A percentile compares a stretch with the other conserved stretches of the same genome.
These are phyloP conservation scores for Saccharum spontaneum DNA, from an alignment of 176 grass and related monocot genomes.

Conservation along the genomic window DNA sequence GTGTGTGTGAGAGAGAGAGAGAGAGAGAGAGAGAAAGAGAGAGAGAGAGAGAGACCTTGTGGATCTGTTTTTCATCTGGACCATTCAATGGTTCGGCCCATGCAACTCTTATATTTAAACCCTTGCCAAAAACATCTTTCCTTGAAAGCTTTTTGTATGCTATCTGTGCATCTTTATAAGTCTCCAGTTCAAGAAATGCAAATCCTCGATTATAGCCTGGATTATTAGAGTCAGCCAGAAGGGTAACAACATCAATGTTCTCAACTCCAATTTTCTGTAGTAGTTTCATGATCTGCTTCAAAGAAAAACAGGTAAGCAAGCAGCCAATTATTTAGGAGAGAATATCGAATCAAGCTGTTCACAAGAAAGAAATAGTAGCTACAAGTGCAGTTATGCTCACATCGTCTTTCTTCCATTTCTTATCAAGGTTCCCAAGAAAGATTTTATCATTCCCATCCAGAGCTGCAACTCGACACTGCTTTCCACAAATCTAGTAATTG, in stretches of 20 bases:
- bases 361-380: slow-evolving; percentile 2
- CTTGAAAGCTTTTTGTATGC: slow-evolving; percentile 66
- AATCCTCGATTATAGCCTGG: slow-evolving; percentile 57
- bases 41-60: slow-evolving; percentile 45
- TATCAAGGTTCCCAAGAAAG: slow-evolving; percentile 71
- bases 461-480: slow-evolving; percentile 53
- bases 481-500: slow-evolving; percentile 54
- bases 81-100: slow-evolving; percentile 53
- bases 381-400: slow-evolving; percentile 42
- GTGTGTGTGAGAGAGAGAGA: too few relatives aligned
- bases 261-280: slow-evolving; percentile 58
- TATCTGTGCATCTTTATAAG: slow-evolving; percentile 56
- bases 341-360: neutral
- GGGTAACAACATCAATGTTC: slow-evolving; percentile 53
- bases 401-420: slow-evolving; percentile 71
- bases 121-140: slow-evolving; percentile 54
- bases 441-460: slow-evolving; percentile 51
- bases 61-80: slow-evolving; percentile 61
- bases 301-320: slow-evolving; percentile 1
- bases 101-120: slow-evolving; percentile 44
- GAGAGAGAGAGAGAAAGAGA: too few relatives aligned
- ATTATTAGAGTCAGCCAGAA: slow-evolving; percentile 45
- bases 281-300: slow-evolving; percentile 47
- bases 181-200: slow-evolving; percentile 71
- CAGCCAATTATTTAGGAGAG: neutral